A percentile compares a stretch with the other conserved stretches of the same genome.
Evolutionary conservation across 2,329 filamentous ascomycete species (phyloP).

Genomic region (Paraphoma sp.): DNA sequence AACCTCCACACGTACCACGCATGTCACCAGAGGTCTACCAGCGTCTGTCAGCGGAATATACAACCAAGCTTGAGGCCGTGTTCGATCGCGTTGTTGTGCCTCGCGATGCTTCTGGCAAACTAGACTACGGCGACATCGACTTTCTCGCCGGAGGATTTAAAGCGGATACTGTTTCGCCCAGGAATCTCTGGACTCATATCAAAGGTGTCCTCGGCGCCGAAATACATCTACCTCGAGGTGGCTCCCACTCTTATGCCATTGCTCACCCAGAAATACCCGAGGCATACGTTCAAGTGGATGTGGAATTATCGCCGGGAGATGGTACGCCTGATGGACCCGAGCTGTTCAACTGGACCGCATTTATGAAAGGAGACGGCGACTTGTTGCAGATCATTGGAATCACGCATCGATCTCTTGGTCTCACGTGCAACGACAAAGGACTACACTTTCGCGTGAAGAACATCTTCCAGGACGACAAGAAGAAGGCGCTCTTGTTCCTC

Average conservation of each 20-base stretch:
- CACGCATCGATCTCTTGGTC: constrained; percentile 68
- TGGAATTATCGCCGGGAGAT: constrained; percentile 60
- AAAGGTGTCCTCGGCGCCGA: constrained; percentile 55
- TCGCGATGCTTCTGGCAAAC: constrained; percentile 73
- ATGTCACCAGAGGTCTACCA: constrained; percentile 68
- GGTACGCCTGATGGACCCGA: constrained; percentile 31
- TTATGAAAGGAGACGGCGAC: constrained; percentile 76
- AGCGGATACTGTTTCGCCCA: constrained; percentile 13
- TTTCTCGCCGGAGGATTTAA: constrained; percentile 60
- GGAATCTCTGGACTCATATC: constrained; percentile 40
- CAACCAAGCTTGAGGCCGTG: constrained; percentile 56
- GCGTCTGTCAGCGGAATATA: constrained; percentile 56
- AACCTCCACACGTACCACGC: constrained; percentile 66
- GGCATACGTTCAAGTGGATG: constrained; percentile 72
- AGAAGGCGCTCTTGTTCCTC: constrained; percentile 65
- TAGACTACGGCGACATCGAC: constrained; percentile 75
- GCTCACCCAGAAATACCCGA: constrained; percentile 37
- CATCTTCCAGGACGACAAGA: constrained; percentile 66
- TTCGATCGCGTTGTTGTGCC: constrained; percentile 66
- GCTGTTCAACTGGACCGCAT: constrained; percentile 66
- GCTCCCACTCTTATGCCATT: constrained; percentile 59
- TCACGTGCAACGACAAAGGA: constrained; percentile 69
- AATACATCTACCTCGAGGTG: constrained; percentile 23
- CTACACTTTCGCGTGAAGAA: constrained; percentile 72
- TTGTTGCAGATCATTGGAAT: constrained; percentile 70